Evolutionary conservation across 805 yeast species (phyloP), one percentile per base, ranked within the genome.

Genomic region (Ogataea ganodermae): DNA sequence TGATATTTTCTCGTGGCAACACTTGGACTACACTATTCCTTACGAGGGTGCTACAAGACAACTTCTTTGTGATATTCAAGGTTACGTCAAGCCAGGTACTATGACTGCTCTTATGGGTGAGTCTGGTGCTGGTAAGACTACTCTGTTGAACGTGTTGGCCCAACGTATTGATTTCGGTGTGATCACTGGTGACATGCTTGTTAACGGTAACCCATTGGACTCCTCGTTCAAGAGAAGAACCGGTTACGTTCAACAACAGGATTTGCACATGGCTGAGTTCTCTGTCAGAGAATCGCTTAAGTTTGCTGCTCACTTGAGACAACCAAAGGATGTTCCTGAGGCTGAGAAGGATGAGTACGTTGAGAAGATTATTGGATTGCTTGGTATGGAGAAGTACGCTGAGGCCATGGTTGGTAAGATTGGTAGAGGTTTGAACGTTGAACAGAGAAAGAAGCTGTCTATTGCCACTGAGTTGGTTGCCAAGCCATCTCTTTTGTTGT

Each of bases 101-200:
- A 65, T 79, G 66, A 79, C 83, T 38, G 83, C 84, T 2, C 64
- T 79, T 38, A 79, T 79, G 83, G 84, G 84, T 51, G 83, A 77
- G 57, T 76, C 82, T 12, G 84, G 84, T 59, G 83, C 84, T 13
- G 84, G 84, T 60, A 79, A 79, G 58, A 79, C 84, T 2, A 79
- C 84, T 10, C 61, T 79, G 49, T 69, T 79, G 53, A 79, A 79
- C 53, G 73, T 75, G 24, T 68, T 79, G 57, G 76, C 82, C 49
- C 79, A 76, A 58, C 69, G 84, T 62, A 67, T 72, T 47, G 70
- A 71, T 41, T 70, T 75, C 49, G 83, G 83, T 56, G 72, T 74
- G 39, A 67, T 79, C 23, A 76, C 81, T 39, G 83, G 83, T 58
- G 81, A 75, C 50, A 76, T 75, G 77, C 62, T 78, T 47, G 81